phyloP scores from a whole-genome alignment of 495 filamentous ascomycete genomes.

The Lentithecium fluviatile region DNA sequence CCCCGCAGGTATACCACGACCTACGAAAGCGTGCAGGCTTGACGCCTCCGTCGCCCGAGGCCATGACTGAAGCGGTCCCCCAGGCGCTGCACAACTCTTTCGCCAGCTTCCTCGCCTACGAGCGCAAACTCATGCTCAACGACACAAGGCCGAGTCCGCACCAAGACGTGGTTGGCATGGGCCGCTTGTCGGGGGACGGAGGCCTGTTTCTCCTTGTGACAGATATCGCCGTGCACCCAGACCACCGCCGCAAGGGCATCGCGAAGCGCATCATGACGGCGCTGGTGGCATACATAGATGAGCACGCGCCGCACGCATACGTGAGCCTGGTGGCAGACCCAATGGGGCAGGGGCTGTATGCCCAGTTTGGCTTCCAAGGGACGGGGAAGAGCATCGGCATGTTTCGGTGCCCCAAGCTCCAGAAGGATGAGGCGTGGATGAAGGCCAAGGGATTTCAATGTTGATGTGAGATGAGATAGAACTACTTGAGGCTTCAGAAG shows the following conservation, averaged over 20 bases:
- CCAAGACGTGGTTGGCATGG: constrained; percentile 48
- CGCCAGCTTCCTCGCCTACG: constrained; percentile 46
- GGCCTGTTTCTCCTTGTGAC: constrained; percentile 55
- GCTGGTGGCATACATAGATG: constrained; percentile 45
- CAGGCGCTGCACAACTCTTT: constrained; percentile 46
- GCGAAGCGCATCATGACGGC: constrained; percentile 50
- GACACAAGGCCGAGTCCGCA: constrained; percentile 8
- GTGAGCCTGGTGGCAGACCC: constrained; percentile 51
- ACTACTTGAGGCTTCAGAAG: too few relatives aligned
- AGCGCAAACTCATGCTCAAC: constrained; percentile 21
- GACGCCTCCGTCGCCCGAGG: constrained; percentile 37
- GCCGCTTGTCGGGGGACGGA: constrained; percentile 54
- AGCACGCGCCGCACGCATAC: constrained; percentile 46
- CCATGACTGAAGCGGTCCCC: constrained; percentile 40
- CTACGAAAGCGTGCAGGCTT: constrained; percentile 45
- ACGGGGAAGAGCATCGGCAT: constrained; percentile 19
- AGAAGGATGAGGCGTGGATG: constrained; percentile 8
- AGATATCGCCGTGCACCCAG: constrained; percentile 54
- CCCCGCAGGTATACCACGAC: constrained; percentile 42
- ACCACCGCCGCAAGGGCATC: constrained; percentile 52
- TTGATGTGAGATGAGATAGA: too few relatives aligned
- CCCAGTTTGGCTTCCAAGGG: constrained; percentile 51
- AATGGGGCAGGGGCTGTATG: constrained; percentile 49
- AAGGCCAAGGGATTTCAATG: background rate
- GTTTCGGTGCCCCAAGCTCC: constrained; percentile 18